phyloP scores from a whole-genome alignment of 1,284 basidiomycete genomes.

The Ceratobasidium theobromae region DNA sequence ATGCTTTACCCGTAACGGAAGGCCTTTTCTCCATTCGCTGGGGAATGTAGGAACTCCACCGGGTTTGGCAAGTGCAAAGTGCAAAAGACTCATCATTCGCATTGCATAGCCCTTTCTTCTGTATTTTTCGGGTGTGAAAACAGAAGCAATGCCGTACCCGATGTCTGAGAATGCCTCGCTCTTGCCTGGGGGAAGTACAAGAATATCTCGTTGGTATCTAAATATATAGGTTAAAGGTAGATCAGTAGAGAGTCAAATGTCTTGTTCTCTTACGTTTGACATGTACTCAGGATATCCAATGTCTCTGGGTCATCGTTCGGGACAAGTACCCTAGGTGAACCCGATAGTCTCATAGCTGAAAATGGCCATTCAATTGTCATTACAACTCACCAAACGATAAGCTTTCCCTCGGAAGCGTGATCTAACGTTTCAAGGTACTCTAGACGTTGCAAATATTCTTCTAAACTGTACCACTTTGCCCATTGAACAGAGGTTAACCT shows the following conservation, averaged over 20 bases:
- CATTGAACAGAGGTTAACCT: conserved; percentile 45
- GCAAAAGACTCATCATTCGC: conserved; percentile 57
- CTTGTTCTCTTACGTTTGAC: conserved; percentile 48
- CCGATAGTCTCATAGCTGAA: background rate
- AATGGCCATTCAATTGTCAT: conserved; percentile 27
- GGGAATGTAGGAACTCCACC: conserved; percentile 45
- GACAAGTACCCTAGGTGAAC: conserved; percentile 48
- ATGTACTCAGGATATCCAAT: conserved; percentile 50
- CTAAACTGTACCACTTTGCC: conserved; percentile 43
- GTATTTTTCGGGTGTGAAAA: conserved; percentile 51
- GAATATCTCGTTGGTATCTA: conserved; percentile 42
- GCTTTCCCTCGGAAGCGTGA: conserved; percentile 45
- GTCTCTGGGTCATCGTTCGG: conserved; percentile 46
- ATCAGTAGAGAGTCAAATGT: background rate
- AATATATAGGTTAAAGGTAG: background rate
- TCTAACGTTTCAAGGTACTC: conserved; percentile 43
- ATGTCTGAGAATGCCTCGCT: conserved; percentile 42
- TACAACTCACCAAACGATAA: conserved; percentile 46
- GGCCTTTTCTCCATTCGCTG: conserved; percentile 44
- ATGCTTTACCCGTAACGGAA: conserved; percentile 42
- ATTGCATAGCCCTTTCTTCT: conserved; percentile 53
- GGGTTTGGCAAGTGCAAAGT: conserved; percentile 51
- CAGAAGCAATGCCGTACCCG: conserved; percentile 53
- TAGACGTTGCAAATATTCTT: conserved; percentile 44
- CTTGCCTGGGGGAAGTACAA: conserved; percentile 35